Evolutionary conservation across 768 basidiomycete species (phyloP).

Genomic region (Termitomyces eurrhizus): DNA sequence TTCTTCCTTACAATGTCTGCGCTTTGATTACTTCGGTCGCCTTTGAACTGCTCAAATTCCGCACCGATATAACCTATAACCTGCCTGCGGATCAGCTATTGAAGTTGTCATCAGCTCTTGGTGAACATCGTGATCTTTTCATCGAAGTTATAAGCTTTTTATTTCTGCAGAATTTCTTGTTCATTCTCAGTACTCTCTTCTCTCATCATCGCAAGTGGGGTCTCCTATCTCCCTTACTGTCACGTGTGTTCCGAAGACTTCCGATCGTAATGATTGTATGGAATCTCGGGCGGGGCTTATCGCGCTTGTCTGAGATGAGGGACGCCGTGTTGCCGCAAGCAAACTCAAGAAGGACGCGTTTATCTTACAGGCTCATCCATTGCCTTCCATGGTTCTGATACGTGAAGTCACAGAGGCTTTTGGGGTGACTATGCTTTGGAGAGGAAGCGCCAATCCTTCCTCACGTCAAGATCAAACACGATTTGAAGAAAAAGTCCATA

Average conservation of each 20-base stretch:
- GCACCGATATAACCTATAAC: background rate
- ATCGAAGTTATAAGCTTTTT: too few species aligned
- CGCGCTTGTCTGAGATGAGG: background rate
- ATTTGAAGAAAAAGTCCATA: too few species aligned
- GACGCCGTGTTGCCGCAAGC: background rate
- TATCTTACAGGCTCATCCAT: too few species aligned
- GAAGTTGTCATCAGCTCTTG: background rate
- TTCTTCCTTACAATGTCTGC: slow-evolving; percentile 1
- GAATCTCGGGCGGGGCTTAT: background rate
- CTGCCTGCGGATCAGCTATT: background rate
- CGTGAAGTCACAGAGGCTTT: background rate
- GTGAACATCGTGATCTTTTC: background rate
- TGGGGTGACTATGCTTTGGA: background rate
- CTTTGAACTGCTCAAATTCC: background rate
- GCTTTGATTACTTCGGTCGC: background rate
- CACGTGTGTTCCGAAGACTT: background rate
- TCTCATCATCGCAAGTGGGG: background rate
- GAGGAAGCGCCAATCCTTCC: background rate
- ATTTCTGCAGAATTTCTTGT: background rate
- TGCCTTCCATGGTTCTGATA: background rate
- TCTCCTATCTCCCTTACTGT: background rate
- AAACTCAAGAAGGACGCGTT: background rate
- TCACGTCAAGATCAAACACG: background rate
- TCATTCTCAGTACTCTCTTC: background rate
- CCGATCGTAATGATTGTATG: background rate